Conservation (phyloP, 2,329 filamentous ascomycete genomes). For the Talaromyces verruculosus region DNA sequence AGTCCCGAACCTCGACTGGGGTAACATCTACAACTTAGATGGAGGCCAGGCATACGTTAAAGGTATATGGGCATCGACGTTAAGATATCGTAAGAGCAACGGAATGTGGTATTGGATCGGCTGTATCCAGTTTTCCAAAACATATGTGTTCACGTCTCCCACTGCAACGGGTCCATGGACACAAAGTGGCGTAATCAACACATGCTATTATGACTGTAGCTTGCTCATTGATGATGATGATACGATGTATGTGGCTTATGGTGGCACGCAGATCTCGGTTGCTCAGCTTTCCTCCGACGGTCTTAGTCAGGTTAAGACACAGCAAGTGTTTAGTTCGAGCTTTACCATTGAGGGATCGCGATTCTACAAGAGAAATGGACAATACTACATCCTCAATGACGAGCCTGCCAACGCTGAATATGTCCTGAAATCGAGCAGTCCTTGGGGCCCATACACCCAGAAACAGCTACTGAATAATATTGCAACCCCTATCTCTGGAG, state of each 20-base stretch:
- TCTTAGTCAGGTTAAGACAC: neutral
- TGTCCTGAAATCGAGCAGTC: neutral
- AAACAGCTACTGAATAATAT: conserved; percentile 1
- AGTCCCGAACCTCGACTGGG: neutral
- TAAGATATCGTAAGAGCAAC: neutral
- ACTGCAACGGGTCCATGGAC: neutral
- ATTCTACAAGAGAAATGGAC: neutral
- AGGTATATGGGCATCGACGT: neutral
- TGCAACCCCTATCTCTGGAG: neutral
- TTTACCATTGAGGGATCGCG: neutral
- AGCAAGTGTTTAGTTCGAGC: neutral
- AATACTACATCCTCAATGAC: neutral
- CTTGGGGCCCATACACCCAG: conserved; percentile 4
- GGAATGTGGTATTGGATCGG: conserved; percentile 5
- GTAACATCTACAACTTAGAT: conserved; percentile 3
- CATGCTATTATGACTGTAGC: neutral
- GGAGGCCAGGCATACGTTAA: neutral
- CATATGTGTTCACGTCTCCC: neutral
- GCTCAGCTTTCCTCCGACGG: neutral
- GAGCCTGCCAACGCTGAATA: neutral
- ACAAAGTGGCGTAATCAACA: neutral
- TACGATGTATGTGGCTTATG: neutral
- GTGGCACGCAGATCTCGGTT: neutral
- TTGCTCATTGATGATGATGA: conserved; percentile 8
- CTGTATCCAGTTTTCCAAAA: neutral